Evolutionary conservation across 2,329 filamentous ascomycete species (phyloP).

Genomic region (Trichophaea hybrida): DNA sequence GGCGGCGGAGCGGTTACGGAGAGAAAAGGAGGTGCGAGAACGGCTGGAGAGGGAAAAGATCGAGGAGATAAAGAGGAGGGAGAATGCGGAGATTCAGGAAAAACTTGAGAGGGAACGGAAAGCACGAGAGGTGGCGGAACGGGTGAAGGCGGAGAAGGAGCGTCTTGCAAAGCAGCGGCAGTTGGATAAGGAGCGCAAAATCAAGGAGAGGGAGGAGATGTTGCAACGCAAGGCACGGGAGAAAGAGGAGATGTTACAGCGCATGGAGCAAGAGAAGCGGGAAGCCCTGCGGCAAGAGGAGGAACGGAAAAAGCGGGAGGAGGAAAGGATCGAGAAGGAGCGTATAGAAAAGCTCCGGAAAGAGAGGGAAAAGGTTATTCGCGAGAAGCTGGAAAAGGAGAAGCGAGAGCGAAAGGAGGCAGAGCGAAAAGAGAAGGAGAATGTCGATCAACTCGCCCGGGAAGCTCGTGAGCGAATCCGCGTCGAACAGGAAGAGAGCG

Average conservation of each 20-base stretch:
- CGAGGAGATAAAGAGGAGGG: constrained; percentile 9
- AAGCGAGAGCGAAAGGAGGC: constrained; percentile 24
- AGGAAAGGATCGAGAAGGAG: constrained; percentile 29
- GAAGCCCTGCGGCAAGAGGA: constrained; percentile 31
- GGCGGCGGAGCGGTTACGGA: constrained; percentile 14
- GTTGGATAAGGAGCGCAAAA: constrained; percentile 59
- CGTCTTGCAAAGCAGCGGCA: constrained; percentile 15
- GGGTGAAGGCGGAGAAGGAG: constrained; percentile 15
- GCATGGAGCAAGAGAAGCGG: constrained; percentile 29
- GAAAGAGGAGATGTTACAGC: constrained; percentile 30
- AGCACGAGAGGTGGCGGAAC: constrained; percentile 14
- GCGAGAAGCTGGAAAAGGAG: constrained; percentile 29
- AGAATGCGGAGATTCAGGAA: constrained; percentile 11
- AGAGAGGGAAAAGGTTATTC: constrained; percentile 29
- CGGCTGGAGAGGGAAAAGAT: constrained; percentile 8
- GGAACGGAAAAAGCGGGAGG: constrained; percentile 30
- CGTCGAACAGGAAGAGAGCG: constrained; percentile 30
- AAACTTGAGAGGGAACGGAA: constrained; percentile 19
- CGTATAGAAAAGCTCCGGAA: constrained; percentile 31
- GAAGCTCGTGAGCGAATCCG: constrained; percentile 26
- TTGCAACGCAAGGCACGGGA: constrained; percentile 34
- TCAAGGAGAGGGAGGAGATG: constrained; percentile 53
- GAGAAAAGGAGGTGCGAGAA: constrained; percentile 33
- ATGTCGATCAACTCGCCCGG: constrained; percentile 20
- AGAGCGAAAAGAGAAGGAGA: constrained; percentile 25